Conservation (phyloP, 2,329 filamentous ascomycete species). For the Zymoseptoria tritici region DNA sequence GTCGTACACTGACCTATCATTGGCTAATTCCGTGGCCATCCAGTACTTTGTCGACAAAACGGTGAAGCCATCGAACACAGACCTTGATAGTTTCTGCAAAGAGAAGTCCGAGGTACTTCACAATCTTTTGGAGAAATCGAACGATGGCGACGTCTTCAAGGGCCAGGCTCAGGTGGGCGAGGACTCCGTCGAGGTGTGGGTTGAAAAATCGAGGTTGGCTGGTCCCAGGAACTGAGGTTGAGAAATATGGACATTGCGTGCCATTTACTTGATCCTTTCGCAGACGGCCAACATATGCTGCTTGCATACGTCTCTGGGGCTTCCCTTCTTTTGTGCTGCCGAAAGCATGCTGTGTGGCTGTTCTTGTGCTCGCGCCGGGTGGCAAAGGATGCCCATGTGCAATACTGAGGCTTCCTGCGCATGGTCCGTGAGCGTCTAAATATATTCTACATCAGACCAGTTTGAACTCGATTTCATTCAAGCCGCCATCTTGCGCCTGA, state of each 20-base stretch:
- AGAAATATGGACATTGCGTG: not conserved
- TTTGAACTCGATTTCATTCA: too few relatives aligned
- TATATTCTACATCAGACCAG: too few relatives aligned
- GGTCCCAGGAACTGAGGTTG: not conserved
- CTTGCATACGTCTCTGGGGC: too few relatives aligned
- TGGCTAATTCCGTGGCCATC: not conserved
- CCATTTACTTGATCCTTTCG: too few relatives aligned
- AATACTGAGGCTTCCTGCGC: too few relatives aligned
- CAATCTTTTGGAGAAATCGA: not conserved
- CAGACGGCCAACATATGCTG: too few relatives aligned
- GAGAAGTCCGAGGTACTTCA: not conserved
- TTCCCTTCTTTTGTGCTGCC: too few relatives aligned
- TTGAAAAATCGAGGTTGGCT: not conserved
- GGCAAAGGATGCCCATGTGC: too few relatives aligned
- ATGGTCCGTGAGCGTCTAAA: too few relatives aligned
- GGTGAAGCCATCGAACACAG: not conserved
- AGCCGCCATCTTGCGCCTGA: too few relatives aligned
- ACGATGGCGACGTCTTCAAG: not conserved
- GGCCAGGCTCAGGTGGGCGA: not conserved
- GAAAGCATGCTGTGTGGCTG: too few relatives aligned
- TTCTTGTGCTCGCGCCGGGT: too few relatives aligned
- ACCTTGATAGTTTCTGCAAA: not conserved
- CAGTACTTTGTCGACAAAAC: not conserved
- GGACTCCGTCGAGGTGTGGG: not conserved
- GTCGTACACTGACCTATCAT: not conserved